phyloP scores from a whole-genome alignment of 75 land plant genomes.

The Selaginella moellendorffii region DNA sequence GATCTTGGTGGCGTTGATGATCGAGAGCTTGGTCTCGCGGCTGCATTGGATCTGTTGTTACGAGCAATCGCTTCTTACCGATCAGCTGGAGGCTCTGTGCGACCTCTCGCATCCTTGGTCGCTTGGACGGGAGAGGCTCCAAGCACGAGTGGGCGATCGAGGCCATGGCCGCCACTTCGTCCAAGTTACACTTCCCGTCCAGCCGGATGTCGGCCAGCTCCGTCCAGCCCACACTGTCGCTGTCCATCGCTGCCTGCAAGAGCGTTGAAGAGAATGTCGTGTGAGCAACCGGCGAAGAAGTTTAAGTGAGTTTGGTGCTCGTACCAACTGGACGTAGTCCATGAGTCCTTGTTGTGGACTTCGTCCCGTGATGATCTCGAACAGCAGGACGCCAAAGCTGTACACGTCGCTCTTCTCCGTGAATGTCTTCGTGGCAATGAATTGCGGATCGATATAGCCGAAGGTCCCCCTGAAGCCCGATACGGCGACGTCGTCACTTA shows the following conservation, averaged over 20 bases:
- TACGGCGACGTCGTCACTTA: constrained; percentile 31
- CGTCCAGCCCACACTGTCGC: constrained; percentile 15
- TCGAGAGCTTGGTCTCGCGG: too few relatives aligned
- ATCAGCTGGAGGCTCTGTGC: constrained; percentile 22
- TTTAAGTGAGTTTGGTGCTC: not conserved
- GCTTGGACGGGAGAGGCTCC: constrained; percentile 34
- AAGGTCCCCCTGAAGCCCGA: constrained; percentile 46
- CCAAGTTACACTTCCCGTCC: constrained; percentile 20
- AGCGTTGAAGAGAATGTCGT: not conserved
- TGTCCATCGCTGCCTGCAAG: constrained; percentile 13
- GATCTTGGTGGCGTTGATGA: too few relatives aligned
- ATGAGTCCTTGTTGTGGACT: constrained; percentile 68
- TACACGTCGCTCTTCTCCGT: constrained; percentile 91
- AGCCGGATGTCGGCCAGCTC: constrained; percentile 14
- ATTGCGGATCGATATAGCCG: constrained; percentile 85
- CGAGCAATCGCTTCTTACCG: not conserved
- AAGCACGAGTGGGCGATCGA: constrained; percentile 54
- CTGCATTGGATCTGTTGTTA: too few relatives aligned
- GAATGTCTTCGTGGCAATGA: constrained; percentile 46
- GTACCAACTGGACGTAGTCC: constrained; percentile 57
- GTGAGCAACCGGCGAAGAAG: not conserved
- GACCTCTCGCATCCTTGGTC: constrained; percentile 66
- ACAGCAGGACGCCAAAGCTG: constrained; percentile 71
- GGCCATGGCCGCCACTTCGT: constrained; percentile 53
- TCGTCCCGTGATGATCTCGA: constrained; percentile 62